Percentiles rank a stretch among this genome's conserved stretches.
These are phyloP conservation scores for Wickerhamiella bombiphila DNA, from an alignment of 805 yeast genomes.

Conservation along the genomic window DNA sequence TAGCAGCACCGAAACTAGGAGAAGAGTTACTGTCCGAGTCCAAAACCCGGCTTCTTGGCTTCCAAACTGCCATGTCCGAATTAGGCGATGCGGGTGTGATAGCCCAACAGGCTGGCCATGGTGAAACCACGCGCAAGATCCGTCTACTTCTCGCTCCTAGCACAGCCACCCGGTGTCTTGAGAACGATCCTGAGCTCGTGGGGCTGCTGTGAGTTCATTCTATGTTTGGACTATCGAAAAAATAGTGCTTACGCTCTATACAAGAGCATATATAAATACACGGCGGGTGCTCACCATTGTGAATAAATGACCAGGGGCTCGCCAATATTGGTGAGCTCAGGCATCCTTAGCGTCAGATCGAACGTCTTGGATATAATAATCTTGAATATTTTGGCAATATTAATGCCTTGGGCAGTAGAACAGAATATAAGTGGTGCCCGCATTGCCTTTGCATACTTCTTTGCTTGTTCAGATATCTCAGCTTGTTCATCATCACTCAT, in stretches of 20 bases:
- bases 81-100: slow-evolving; percentile 68
- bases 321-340: slow-evolving; percentile 74
- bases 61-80: slow-evolving; percentile 48
- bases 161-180: slow-evolving; percentile 47
- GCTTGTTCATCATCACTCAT: slow-evolving; percentile 66
- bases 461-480: slow-evolving; percentile 69
- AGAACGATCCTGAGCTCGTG: slow-evolving; percentile 36
- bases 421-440: slow-evolving; percentile 71
- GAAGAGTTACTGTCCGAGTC: slow-evolving; percentile 15
- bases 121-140: slow-evolving; percentile 53
- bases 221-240: background rate
- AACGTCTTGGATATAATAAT: slow-evolving; percentile 81
- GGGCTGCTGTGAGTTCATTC: slow-evolving; percentile 19
- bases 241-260: background rate
- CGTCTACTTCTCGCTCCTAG: slow-evolving; percentile 57
- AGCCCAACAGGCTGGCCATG: slow-evolving; percentile 47
- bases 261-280: no score
- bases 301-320: slow-evolving; percentile 74
- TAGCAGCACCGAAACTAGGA: slow-evolving; percentile 23
- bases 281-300: slow-evolving; percentile 19
- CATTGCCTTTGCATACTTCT: slow-evolving; percentile 80
- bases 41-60: slow-evolving; percentile 41
- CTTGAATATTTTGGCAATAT: slow-evolving; percentile 87
- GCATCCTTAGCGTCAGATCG: slow-evolving; percentile 66
- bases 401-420: slow-evolving; percentile 83